phyloP scores from a whole-genome alignment of 2,329 filamentous ascomycete species.

The Beauveria brongniartii region DNA sequence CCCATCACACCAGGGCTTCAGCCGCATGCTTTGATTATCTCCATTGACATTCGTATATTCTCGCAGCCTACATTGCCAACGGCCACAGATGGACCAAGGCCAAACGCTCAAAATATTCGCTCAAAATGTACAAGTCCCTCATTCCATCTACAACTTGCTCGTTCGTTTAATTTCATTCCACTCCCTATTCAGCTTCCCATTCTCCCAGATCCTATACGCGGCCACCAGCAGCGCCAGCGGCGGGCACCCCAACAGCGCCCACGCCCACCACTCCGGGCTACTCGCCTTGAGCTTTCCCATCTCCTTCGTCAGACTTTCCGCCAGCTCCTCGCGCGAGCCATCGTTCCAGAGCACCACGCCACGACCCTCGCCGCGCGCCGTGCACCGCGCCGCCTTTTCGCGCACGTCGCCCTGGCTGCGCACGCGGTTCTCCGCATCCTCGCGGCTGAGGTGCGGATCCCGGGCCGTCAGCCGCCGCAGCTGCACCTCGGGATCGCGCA shows the following conservation, averaged over 20 bases:
- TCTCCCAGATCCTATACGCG: constrained; percentile 64
- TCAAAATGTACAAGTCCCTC: background rate
- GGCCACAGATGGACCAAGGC: background rate
- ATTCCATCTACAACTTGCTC: constrained; percentile 15
- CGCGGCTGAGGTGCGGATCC: constrained; percentile 69
- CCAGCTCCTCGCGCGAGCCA: constrained; percentile 60
- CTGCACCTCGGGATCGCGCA: constrained; percentile 71
- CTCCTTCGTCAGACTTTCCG: constrained; percentile 55
- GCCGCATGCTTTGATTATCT: no score
- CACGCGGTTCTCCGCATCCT: constrained; percentile 83
- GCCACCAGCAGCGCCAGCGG: constrained; percentile 64
- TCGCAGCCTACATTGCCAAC: no score
- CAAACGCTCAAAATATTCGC: background rate
- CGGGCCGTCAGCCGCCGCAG: constrained; percentile 68
- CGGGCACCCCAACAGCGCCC: constrained; percentile 59
- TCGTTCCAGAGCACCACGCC: constrained; percentile 93
- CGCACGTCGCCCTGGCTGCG: constrained; percentile 78
- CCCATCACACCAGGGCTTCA: no score
- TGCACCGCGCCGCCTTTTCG: constrained; percentile 70
- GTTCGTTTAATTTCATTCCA: constrained; percentile 55
- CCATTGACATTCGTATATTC: no score
- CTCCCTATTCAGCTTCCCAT: constrained; percentile 57
- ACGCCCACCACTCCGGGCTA: constrained; percentile 82
- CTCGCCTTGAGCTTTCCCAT: constrained; percentile 52
- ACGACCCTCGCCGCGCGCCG: constrained; percentile 52